Base-by-base conservation (phyloP, 2,329 filamentous ascomycete genomes). In the Helotiales sp. region DNA sequence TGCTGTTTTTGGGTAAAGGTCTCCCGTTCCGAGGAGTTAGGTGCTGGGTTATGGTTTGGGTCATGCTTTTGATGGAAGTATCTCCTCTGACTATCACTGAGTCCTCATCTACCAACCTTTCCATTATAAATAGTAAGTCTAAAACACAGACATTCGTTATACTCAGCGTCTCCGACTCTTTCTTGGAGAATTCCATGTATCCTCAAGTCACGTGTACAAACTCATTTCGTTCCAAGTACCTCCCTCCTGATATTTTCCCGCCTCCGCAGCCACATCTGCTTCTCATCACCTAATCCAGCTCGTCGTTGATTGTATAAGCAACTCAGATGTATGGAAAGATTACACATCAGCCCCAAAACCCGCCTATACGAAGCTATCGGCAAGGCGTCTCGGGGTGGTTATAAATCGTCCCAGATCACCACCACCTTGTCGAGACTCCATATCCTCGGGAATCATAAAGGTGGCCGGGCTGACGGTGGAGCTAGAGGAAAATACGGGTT, bases 1-100 rank as follows among this genome's bases (percentile, higher is more conserved):
- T 72, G 60, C 62, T 69, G 22, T 52, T 60, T 7, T 66, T 54
- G 24, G 63, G 57, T 2, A 65, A 36, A 46, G 63, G 29, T 52
- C 49, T 34, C 2, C 24, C 42, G 50, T 50, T 44, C 38, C n/a
- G 19, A 9, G 48, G 31, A 22, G 29, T 5, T 33, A 15, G 24
- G 24, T n/a, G n/a, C n/a, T n/a, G n/a, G n/a, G n/a, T n/a, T n/a
- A n/a, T n/a, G n/a, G n/a, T n/a, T n/a, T 40, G 7, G 36, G 22
- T 8, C 15, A 40, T 40, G 36, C n/a, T n/a, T n/a, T n/a, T n/a
- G n/a, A n/a, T n/a, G n/a, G n/a, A n/a, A n/a, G n/a, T n/a, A n/a
- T n/a, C n/a, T n/a, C n/a, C n/a, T n/a, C n/a, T n/a, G n/a, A n/a
- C n/a, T n/a, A n/a, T n/a, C n/a, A n/a, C n/a, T n/a, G n/a, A n/a